Evolutionary conservation across 257 asterid genomes (phyloP), one percentile per base, ranked within the genome.

Genomic region (Parsonsia alboflavescens): DNA sequence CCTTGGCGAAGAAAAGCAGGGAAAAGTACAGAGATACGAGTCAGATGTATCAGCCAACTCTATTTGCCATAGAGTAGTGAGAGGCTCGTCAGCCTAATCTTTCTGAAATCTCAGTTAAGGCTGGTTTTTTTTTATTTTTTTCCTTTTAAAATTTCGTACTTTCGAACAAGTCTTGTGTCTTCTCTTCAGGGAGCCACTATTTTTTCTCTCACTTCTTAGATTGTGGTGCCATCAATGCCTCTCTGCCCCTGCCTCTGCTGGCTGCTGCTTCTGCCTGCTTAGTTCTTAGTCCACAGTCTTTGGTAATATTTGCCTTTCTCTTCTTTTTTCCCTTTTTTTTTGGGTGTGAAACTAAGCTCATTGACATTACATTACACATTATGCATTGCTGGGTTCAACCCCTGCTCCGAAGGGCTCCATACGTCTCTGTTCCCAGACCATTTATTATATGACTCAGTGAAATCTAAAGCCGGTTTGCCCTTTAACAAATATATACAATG

Each of bases 81-180:
- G 73, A 24, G 6, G 77, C n/a, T 61, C 48, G 10, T 26, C 77
- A 61, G 76, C 46, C 68, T 78, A 73, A 68, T 68, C 75, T 68
- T 73, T 70, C 45, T 42, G 81, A 72, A 54, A 64, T 67, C 74
- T 72, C 33, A 63, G 46, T 57, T 71, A 73, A 73, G 81, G 75
- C 78, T 78, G 78, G 58, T 68, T 22, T 57, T 7, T 22, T 21
- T 24, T 68, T 49, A n/a, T n/a, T n/a, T n/a, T n/a, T n/a, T n/a
- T n/a, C n/a, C n/a, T n/a, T n/a, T n/a, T n/a, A n/a, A n/a, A n/a
- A n/a, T n/a, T n/a, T n/a, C n/a, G 78, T 73, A 78, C 82, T 78
- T 68, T 33, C 48, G 52, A 73, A 73, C 74, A 73, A n/a, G 16
- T 17, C n/a, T n/a, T 33, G 19, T n/a, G n/a, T n/a, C n/a, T n/a